Conservation (phyloP, 2,329 filamentous ascomycete genomes). For the Chaetomiaceae sp. region DNA sequence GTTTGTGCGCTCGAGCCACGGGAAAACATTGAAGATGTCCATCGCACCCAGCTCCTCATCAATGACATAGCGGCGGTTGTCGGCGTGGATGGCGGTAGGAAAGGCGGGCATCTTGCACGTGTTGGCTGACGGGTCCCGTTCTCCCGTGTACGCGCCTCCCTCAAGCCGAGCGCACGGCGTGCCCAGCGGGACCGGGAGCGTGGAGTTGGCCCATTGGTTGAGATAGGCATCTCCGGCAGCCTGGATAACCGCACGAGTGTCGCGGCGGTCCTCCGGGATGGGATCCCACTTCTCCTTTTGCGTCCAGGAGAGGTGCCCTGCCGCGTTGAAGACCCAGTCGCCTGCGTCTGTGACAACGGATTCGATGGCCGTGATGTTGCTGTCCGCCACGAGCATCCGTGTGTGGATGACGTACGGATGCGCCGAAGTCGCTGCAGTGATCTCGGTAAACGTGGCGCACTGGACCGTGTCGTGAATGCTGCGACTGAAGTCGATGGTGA, state of each 20-base stretch:
- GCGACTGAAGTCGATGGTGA: slow-evolving; percentile 26
- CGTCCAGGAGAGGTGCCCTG: slow-evolving; percentile 23
- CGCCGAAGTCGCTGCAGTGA: slow-evolving; percentile 4
- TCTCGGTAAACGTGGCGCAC: slow-evolving; percentile 22
- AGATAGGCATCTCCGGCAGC: slow-evolving; percentile 28
- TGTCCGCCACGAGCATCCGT: background rate
- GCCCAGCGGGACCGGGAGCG: slow-evolving; percentile 22
- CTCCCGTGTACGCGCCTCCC: slow-evolving; percentile 25
- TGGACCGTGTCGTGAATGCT: slow-evolving; percentile 24
- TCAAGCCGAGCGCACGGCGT: slow-evolving; percentile 27
- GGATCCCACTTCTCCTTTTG: slow-evolving; percentile 23
- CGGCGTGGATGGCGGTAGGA: slow-evolving; percentile 22
- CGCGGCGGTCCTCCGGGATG: slow-evolving; percentile 22
- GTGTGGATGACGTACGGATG: slow-evolving; percentile 17
- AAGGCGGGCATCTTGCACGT: slow-evolving; percentile 26
- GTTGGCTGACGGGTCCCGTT: slow-evolving; percentile 14
- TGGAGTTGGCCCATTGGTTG: slow-evolving; percentile 24
- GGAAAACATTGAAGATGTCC: slow-evolving; percentile 28
- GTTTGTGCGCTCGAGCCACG: slow-evolving; percentile 22
- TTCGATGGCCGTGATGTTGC: slow-evolving; percentile 15
- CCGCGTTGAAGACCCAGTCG: slow-evolving; percentile 30
- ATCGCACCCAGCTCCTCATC: slow-evolving; percentile 30
- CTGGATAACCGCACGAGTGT: slow-evolving; percentile 22
- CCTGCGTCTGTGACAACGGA: slow-evolving; percentile 23
- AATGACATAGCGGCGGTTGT: slow-evolving; percentile 27